Percentiles rank a stretch among this genome's conserved stretches.
Evolutionary conservation across 768 basidiomycete genomes (phyloP).

Genomic region (Ephemerocybe angulata): DNA sequence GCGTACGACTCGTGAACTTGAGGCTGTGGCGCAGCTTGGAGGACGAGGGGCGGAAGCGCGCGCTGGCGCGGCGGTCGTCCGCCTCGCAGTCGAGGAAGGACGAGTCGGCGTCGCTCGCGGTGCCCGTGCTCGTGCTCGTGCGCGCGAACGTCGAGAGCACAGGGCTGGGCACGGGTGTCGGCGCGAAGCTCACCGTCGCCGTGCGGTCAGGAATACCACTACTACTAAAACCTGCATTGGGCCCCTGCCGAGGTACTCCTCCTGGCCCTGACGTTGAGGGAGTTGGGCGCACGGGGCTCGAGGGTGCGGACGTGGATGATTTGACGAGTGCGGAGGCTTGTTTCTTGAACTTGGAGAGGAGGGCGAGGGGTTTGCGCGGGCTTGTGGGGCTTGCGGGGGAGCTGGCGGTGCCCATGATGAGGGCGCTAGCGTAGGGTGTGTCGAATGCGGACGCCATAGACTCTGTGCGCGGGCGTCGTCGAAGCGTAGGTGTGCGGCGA

Average conservation of each 20-base stretch:
- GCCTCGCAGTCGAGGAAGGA: slow-evolving; percentile 2
- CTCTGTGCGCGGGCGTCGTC: neutral
- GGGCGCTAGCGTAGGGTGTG: neutral
- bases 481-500: neutral
- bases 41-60: neutral
- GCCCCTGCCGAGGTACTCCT: neutral
- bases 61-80: neutral
- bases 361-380: slow-evolving; percentile 2
- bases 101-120: neutral
- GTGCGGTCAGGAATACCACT: neutral
- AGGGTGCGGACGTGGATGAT: neutral
- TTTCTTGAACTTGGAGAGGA: slow-evolving; percentile 8
- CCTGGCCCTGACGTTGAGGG: neutral
- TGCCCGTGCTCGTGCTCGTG: neutral
- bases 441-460: neutral
- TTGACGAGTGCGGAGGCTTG: slow-evolving; percentile 14
- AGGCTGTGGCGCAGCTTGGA: neutral
- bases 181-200: neutral
- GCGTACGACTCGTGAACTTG: neutral
- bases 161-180: slow-evolving; percentile 1
- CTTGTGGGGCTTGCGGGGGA: neutral
- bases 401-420: neutral
- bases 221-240: neutral
- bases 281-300: neutral
- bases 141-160: neutral